Base-by-base conservation (phyloP, 768 basidiomycete genomes). In the Suillus lakei region DNA sequence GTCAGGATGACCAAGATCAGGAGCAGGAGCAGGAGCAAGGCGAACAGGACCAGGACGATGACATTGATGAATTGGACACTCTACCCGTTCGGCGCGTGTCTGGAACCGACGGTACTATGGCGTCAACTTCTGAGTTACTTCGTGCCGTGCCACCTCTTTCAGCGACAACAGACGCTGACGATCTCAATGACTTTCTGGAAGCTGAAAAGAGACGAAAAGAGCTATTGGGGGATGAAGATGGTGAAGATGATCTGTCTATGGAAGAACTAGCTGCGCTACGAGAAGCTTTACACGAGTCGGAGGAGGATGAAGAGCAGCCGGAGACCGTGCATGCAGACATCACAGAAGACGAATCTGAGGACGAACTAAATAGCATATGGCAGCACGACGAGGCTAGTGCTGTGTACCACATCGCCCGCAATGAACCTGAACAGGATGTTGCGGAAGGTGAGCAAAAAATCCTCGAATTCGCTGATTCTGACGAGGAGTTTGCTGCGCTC, bases 181-280 rank as follows among this genome's bases (percentile, higher is more conserved):
- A 91, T 71, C 79, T 93, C 58, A 77, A 76, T 58, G 87, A 88
- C 32, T 93, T 93, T 62, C 66, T 92, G 71, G 85, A 88, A 64
- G 88, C 86, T 1, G 92, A 93, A 72, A 77, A 73, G 70, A 76
- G 69, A 67, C 80, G 86, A 59, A 85, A 80, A 70, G 85, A 84
- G 63, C 61, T 81, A 60, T 70, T 66, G 7, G 71, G 73, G 15
- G 76, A 73, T 4, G 70, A 69, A n/a, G 73, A 73, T 0, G 73
- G 73, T 2, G 73, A 66, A 30, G 74, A 74, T 0, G 69, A 58
- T 7, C 43, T 77, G 60, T 68, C 74, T 43, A 54, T 44, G 53
- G 74, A 72, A 43, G 67, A 62, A 43, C 63, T 68, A 34, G 53
- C 60, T 1, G 68, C 62, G 38, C 60, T 71, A 13, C 65, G 61